Percentiles rank a stretch among this genome's conserved stretches.
These are phyloP conservation scores for Pichia gijzeniarum DNA, from an alignment of 805 yeast species.

Conservation along the genomic window DNA sequence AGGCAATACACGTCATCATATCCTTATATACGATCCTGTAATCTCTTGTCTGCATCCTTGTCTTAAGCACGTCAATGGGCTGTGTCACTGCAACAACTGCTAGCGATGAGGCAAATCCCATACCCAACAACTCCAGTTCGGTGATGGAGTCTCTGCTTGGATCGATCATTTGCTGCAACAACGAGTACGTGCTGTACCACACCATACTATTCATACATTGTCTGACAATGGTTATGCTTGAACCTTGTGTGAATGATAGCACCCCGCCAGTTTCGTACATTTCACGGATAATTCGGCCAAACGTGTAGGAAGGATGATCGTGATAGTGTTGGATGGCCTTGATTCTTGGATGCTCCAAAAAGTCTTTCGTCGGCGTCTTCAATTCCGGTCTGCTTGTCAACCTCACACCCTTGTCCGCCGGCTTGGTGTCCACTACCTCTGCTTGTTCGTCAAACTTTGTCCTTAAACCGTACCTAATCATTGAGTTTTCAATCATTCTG, in stretches of 20 bases:
- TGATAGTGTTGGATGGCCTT: slow-evolving; percentile 34
- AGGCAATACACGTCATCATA: slow-evolving; percentile 49
- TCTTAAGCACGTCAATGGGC: slow-evolving; percentile 82
- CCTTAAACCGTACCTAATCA: slow-evolving; percentile 28
- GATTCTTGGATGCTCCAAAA: slow-evolving; percentile 7
- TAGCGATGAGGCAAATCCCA: slow-evolving; percentile 59
- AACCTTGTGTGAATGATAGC: slow-evolving; percentile 75
- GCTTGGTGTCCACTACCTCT: slow-evolving; percentile 10
- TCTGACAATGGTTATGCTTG: slow-evolving; percentile 72
- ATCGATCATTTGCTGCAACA: slow-evolving; percentile 62
- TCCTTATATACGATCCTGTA: slow-evolving; percentile 54
- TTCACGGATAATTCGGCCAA: slow-evolving; percentile 50
- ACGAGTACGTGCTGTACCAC: slow-evolving; percentile 77
- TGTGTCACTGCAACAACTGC: slow-evolving; percentile 78
- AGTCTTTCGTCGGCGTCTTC: slow-evolving; percentile 1
- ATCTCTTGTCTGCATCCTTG: slow-evolving; percentile 77
- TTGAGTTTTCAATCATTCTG: slow-evolving; percentile 67
- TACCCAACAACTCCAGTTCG: slow-evolving; percentile 28
- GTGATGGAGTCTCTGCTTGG: slow-evolving; percentile 45
- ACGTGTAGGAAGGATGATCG: slow-evolving; percentile 47
- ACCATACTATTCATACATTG: slow-evolving; percentile 76
- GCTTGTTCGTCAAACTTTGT: slow-evolving; percentile 15
- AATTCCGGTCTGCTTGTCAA: slow-evolving; percentile 9
- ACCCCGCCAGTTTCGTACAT: slow-evolving; percentile 70
- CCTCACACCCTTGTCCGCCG: slow-evolving; percentile 10